Base-by-base conservation (phyloP, 345 rosid species). In the Corchorus olitorius region DNA sequence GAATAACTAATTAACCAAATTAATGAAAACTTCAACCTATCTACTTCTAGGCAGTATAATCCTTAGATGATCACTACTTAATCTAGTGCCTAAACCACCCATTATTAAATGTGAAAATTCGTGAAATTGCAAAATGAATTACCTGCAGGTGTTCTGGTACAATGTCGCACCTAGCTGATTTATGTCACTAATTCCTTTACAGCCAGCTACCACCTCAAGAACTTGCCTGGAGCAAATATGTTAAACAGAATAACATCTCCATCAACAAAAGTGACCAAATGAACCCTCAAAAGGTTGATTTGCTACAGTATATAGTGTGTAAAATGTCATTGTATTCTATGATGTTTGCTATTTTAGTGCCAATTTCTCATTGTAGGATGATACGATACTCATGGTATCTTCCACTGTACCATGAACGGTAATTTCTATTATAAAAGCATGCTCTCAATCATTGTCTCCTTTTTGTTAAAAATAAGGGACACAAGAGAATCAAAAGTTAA, bases 121-220 rank as follows among this genome's bases (percentile, higher is more conserved):
- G 39, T 48, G 37, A 69, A 41, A 6, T 22, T 64, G 68, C 72
- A 39, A 72, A 52, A 0, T 65, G 76, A 72, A 69, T 77, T 86
- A 89, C 99, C 93, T 90, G 92, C 93, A 93, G 77, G 98, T 92
- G 82, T 91, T 96, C 63, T 91, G 94, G 88, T 93, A 91, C 84
- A 93, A 77, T 34, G 90, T 91, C 75, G 80, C 79, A 85, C 97
- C 82, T 78, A 91, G 76, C 76, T 90, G 92, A 79, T 84, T 82
- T 33, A 87, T 54, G 77, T 90, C 94, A 35, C 20, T 84, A 72
- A 93, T 80, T 75, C 97, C 94, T 86, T 92, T 92, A 60, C 89
- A 90, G 72, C 98, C 98, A 75, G 97, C 94, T 80, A 96, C 88
- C 53, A 92, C 95, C 84, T 93, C 99, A 64, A 93, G 93, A 78